Conservation (phyloP, 208 protist species). For the Plasmodiophora brassicae region DNA sequence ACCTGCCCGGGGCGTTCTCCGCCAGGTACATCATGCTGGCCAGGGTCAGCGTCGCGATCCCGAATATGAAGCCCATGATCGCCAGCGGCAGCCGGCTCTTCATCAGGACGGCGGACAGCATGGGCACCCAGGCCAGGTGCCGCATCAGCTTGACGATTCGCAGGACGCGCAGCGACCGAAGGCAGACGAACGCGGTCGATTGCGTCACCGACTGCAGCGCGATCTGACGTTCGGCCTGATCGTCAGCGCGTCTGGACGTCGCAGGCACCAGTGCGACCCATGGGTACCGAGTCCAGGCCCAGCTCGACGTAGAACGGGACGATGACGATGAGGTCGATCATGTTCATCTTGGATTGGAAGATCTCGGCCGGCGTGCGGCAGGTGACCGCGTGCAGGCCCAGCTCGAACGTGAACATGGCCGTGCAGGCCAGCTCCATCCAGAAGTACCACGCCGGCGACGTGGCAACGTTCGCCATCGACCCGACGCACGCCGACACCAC, state of each 20-base stretch:
- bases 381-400: neutral
- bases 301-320: neutral
- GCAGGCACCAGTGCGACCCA: neutral
- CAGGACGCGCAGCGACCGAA: neutral
- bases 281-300: neutral
- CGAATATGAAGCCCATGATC: neutral
- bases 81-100: neutral
- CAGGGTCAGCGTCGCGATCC: neutral
- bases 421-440: neutral
- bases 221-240: neutral
- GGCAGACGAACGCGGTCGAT: neutral
- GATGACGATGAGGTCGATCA: neutral
- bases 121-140: neutral
- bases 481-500: neutral
- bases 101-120: neutral
- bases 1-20: neutral
- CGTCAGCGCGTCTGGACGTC: neutral
- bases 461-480: neutral
- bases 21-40: neutral
- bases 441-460: neutral
- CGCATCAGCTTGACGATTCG: neutral
- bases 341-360: neutral
- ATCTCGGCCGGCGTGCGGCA: neutral
- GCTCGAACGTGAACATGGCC: neutral
- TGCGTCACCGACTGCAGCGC: neutral